Percentiles rank a stretch among this genome's conserved stretches.
Conservation (phyloP, 495 filamentous ascomycete species). For the Entonaema liquescens region DNA sequence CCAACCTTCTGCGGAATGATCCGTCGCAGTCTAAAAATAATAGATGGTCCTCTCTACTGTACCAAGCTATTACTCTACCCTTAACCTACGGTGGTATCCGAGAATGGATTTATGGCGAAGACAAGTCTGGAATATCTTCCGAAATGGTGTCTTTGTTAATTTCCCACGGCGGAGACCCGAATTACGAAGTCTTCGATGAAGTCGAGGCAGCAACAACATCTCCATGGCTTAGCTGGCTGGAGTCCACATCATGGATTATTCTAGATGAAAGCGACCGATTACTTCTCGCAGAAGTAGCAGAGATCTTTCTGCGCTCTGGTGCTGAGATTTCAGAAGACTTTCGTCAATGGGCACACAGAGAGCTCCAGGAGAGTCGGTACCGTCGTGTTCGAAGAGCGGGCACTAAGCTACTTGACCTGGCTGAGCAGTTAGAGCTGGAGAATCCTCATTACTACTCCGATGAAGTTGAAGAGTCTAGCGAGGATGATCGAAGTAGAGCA, state of each 20-base stretch:
- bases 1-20: background rate
- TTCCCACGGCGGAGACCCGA: slow-evolving; percentile 2
- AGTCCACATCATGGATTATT: background rate
- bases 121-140: background rate
- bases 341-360: background rate
- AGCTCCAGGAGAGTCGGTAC: background rate
- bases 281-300: background rate
- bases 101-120: background rate
- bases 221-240: slow-evolving; percentile 1
- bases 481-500: background rate
- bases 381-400: background rate
- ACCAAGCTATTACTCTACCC: background rate
- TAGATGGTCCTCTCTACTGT: background rate
- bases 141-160: background rate
- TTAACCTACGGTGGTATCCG: background rate
- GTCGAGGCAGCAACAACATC: background rate
- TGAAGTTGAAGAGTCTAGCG: background rate
- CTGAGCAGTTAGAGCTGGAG: background rate
- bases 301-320: background rate
- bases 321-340: background rate
- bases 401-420: background rate
- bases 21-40: background rate
- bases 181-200: background rate
- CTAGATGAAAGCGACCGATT: background rate
- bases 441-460: background rate